Evolutionary conservation across 2,329 filamentous ascomycete species (phyloP), one percentile per base, ranked within the genome.

Genomic region (Trichoderma asperellum): DNA sequence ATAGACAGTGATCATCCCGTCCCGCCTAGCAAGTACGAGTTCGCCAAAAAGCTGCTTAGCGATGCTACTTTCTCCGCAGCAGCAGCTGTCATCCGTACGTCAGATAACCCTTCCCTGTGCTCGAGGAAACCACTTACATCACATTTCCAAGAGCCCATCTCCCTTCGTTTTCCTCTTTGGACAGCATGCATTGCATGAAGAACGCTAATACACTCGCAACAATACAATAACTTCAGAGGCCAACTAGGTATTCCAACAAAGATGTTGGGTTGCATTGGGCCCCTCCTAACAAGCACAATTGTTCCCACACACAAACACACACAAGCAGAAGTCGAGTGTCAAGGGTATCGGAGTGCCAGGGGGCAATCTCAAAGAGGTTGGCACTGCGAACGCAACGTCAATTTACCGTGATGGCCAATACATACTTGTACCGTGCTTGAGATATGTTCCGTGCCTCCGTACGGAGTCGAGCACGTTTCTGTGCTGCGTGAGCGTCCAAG

Each of bases 241-340:
- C 47, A 43, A 34, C 35, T 37, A 18, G 16, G 37, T 40, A 8
- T 37, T 56, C 61, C 53, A 32, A 40, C n/a, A 29, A 5, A 35
- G 63, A 58, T 66, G 24, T 57, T 66, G 63, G 63, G 63, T 66
- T 66, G 47, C 63, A 66, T 34, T 24, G 27, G 47, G 37, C 27
- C 62, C 10, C 47, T 49, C n/a, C 18, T 24, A 49, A 49, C 47
- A 43, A 43, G 40, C 40, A 43, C 40, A 43, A 6, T n/a, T 43
- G 40, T 43, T 43, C 18, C 21, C 27, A 43, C 12, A 10, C 21
- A 34, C 24, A 27, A 40, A 24, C 24, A 43, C 35, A 35, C 40
- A 21, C 43, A n/a, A 12, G 10, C 35, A 34, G n/a, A 47, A 47
- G 12, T n/a, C 63, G 6, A 4, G 37, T 24, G 63, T 66, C 63